Conservation (phyloP, 164 flowering plant genomes). For the Liquidambar formosana region DNA sequence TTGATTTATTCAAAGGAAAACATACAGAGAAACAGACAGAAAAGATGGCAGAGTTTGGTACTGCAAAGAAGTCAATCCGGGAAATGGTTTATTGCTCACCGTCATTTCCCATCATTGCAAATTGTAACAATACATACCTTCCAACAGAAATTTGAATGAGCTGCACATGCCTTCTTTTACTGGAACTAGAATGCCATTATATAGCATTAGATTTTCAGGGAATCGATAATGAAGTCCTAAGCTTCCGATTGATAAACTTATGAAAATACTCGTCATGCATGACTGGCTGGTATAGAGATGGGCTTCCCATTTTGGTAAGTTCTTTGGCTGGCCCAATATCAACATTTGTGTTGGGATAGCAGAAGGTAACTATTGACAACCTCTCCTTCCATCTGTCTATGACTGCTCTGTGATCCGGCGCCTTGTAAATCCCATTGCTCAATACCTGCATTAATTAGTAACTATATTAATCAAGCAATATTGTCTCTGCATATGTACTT, state of each 20-base stretch:
- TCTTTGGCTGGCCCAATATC: slow-evolving; percentile 19
- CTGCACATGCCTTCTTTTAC: too few relatives aligned
- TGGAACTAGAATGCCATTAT: not conserved
- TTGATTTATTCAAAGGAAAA: too few relatives aligned
- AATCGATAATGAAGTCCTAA: slow-evolving; percentile 22
- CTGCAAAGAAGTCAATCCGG: too few relatives aligned
- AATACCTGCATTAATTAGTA: slow-evolving; percentile 21
- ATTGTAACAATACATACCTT: not conserved
- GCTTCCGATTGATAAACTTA: slow-evolving; percentile 14
- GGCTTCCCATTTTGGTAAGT: slow-evolving; percentile 2
- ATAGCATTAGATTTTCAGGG: slow-evolving; percentile 10
- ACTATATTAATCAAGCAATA: too few relatives aligned
- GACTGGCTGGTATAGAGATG: slow-evolving; percentile 15
- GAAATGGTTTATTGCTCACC: too few relatives aligned
- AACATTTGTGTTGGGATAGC: slow-evolving; percentile 20
- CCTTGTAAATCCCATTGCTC: slow-evolving; percentile 30
- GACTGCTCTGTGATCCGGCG: slow-evolving; percentile 30
- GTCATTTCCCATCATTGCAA: too few relatives aligned
- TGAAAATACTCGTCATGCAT: slow-evolving; percentile 8
- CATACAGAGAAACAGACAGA: too few relatives aligned
- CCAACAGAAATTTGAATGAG: not conserved
- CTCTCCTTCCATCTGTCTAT: slow-evolving; percentile 21
- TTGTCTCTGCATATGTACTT: too few relatives aligned
- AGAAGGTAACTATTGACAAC: slow-evolving; percentile 24
- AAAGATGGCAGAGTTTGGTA: too few relatives aligned